These are phyloP conservation scores for Halteria grandinella DNA, from an alignment of 73 alveolate species.

Conservation along the genomic window DNA sequence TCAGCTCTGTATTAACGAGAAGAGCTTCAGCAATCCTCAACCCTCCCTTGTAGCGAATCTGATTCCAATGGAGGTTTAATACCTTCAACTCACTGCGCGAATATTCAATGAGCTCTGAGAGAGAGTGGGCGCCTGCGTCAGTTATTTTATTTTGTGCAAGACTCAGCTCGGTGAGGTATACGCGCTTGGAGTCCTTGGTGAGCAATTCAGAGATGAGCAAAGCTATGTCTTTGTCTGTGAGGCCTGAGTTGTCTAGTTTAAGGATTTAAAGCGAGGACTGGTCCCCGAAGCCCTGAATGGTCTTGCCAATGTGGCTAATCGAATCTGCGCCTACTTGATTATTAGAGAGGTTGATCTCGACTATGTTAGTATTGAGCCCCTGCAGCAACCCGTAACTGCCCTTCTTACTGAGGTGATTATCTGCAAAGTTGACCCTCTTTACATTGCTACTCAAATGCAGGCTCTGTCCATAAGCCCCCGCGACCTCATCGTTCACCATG, in stretches of 20 bases:
- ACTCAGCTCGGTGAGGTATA: too few species aligned
- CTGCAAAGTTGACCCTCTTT: slow-evolving; percentile 6
- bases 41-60: slow-evolving; percentile 63
- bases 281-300: too few species aligned
- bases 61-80: slow-evolving; percentile 64
- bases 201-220: too few species aligned
- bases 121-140: too few species aligned
- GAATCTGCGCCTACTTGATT: too few species aligned
- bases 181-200: too few species aligned
- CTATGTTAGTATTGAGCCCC: slow-evolving; percentile 12
- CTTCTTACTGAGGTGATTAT: slow-evolving; percentile 12
- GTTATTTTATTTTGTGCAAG: too few species aligned
- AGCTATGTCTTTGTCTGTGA: too few species aligned
- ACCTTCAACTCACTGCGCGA: slow-evolving; percentile 17
- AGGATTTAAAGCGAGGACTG: too few species aligned
- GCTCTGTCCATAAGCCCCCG: slow-evolving; percentile 34
- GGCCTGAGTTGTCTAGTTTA: too few species aligned
- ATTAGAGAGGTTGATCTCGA: slow-evolving; percentile 10
- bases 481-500: slow-evolving; percentile 20
- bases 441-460: not conserved
- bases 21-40: slow-evolving; percentile 58
- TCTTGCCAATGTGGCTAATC: too few species aligned
- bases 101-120: too few species aligned
- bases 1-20: slow-evolving; percentile 23
- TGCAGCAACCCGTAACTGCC: slow-evolving; percentile 1